Percentiles rank a stretch among this genome's conserved stretches.
Conservation (phyloP, 306 rosid species). For the Mimosa pudica region DNA sequence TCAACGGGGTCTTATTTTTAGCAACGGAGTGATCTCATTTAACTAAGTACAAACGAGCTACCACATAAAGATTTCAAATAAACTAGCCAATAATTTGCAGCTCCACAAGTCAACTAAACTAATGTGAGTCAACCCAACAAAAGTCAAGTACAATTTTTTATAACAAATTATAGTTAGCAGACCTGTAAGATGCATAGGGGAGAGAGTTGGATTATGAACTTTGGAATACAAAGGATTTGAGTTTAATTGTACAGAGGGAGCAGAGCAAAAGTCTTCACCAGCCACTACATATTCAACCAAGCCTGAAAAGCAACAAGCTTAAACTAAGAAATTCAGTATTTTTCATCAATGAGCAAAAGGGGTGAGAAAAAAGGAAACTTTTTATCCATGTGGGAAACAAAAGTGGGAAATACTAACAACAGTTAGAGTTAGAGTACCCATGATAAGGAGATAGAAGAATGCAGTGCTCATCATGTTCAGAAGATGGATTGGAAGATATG, state of each 20-base stretch:
- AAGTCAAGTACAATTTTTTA: background rate
- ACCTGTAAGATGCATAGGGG: slow-evolving; percentile 85
- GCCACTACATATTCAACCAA: slow-evolving; percentile 46
- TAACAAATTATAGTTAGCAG: slow-evolving; percentile 14
- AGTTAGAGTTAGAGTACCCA: slow-evolving; percentile 25
- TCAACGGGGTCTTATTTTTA: too few species aligned
- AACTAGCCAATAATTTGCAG: background rate
- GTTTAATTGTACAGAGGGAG: slow-evolving; percentile 51
- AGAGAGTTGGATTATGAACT: slow-evolving; percentile 65
- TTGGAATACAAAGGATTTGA: slow-evolving; percentile 67
- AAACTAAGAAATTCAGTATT: slow-evolving; percentile 25
- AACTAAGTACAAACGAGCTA: slow-evolving; percentile 6
- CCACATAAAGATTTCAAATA: background rate
- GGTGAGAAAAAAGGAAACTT: background rate
- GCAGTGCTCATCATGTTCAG: slow-evolving; percentile 35
- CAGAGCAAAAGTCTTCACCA: slow-evolving; percentile 77
- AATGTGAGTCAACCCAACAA: background rate
- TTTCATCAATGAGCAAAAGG: background rate
- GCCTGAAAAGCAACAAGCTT: slow-evolving; percentile 48
- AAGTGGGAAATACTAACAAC: background rate
- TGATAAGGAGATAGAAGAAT: slow-evolving; percentile 36
- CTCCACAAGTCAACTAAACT: slow-evolving; percentile 16
- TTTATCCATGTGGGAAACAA: background rate
- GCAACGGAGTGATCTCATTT: background rate
- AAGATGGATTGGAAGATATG: background rate